Evolutionary conservation across 129 eudicot genomes (phyloP), one percentile per base, ranked within the genome.

Genomic region (Pittosporum tobira): DNA sequence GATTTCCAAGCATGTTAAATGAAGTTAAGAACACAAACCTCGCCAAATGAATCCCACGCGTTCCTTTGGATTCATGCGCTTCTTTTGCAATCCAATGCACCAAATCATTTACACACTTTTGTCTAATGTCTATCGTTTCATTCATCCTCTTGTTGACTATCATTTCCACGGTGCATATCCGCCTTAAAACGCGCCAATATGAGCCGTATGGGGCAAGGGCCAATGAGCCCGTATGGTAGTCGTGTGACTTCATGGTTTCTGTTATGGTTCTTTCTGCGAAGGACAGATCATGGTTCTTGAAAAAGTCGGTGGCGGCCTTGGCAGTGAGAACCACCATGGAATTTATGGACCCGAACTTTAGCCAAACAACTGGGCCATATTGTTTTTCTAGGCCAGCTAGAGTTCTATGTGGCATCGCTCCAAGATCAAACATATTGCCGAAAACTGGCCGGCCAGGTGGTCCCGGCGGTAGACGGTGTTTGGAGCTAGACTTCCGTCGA

Each of bases 381-480:
- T 44, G 13, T 3, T 74, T 18, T 14, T 52, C 66, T 3, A 86
- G 56, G 25, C 73, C 73, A 0, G 87, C 84, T 29, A 79, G 44
- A 31, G 90, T 76, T 48, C 75, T 65, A 45, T 86, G 89, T 31
- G 95, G 95, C 81, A 64, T 58, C 54, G 64, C n/a, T 0, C 95
- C 95, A 6, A 86, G 90, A 7, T 65, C 63, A 67, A 86, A 86
- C 73, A 82, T 81, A 82, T 82, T 64, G 3, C 95, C 95, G 52
- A 86, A 76, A 13, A 86, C 52, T 0, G 87, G 95, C 95, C 95
- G 82, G 18, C 90, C 95, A 0, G 78, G 82, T 7, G 95, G 95
- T 1, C 82, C 80, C 0, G 95, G 95, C 2, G 95, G 95, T 43
- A 76, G 76, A 3, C 71, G 68, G 22, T n/a, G n/a, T n/a, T 20